Conservation (phyloP, 1,284 basidiomycete species). For the Cutaneotrichosporon sp. region DNA sequence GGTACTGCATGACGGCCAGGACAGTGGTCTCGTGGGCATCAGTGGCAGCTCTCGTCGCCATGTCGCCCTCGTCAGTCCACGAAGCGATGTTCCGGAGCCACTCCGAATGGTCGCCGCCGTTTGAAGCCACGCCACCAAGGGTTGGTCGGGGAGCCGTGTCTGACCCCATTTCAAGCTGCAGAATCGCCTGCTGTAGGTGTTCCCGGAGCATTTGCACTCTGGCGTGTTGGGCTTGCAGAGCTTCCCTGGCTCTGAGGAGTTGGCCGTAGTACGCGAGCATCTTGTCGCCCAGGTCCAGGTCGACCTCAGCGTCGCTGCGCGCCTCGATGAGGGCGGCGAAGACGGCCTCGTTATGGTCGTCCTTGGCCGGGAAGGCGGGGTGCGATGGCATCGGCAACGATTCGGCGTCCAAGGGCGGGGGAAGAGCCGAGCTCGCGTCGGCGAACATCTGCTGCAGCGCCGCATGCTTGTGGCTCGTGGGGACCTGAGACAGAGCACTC, state of each 20-base stretch:
- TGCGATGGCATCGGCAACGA: constrained; percentile 35
- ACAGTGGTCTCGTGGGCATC: constrained; percentile 21
- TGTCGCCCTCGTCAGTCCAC: constrained; percentile 21
- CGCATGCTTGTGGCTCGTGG: constrained; percentile 29
- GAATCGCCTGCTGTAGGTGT: constrained; percentile 9
- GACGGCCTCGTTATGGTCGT: constrained; percentile 28
- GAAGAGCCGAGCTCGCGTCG: constrained; percentile 20
- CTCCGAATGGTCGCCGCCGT: constrained; percentile 13
- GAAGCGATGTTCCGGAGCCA: constrained; percentile 22
- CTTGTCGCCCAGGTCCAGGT: constrained; percentile 19
- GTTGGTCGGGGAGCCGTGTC: constrained; percentile 20
- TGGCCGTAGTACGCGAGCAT: constrained; percentile 33
- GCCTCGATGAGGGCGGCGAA: constrained; percentile 15
- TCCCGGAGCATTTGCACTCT: constrained; percentile 18
- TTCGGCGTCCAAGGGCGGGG: constrained; percentile 22
- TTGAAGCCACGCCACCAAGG: constrained; percentile 7
- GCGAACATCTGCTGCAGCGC: constrained; percentile 22
- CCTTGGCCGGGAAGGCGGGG: constrained; percentile 32
- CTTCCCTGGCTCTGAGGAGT: constrained; percentile 23
- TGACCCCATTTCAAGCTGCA: constrained; percentile 14
- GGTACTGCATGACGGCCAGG: constrained; percentile 28
- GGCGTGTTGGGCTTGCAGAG: constrained; percentile 15
- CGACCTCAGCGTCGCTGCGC: constrained; percentile 19
- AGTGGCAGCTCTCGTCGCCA: constrained; percentile 11
- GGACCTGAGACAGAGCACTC: constrained; percentile 23